Conservation (phyloP, 495 filamentous ascomycete genomes). For the Astrothelium macrocarpum region DNA sequence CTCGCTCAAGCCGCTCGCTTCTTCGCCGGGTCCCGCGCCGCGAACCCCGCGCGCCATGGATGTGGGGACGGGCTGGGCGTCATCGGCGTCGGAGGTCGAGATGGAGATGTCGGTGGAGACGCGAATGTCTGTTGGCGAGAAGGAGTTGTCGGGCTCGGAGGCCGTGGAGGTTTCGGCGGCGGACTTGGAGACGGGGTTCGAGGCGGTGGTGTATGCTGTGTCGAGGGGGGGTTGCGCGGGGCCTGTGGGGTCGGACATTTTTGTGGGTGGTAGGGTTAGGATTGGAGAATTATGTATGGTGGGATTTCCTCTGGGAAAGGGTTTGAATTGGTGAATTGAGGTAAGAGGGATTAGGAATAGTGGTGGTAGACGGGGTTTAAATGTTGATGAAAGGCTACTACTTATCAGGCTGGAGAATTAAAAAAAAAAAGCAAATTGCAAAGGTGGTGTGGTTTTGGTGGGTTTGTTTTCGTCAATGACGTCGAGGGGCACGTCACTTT, state of each 20-base stretch:
- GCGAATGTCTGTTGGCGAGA: background rate
- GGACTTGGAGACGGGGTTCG: slow-evolving; percentile 31
- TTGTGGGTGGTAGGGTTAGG: background rate
- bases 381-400: background rate
- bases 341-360: background rate
- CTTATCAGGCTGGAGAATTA: background rate
- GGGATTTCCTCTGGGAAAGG: background rate
- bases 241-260: slow-evolving; percentile 16
- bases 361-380: background rate
- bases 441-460: background rate
- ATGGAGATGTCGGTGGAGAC: slow-evolving; percentile 25
- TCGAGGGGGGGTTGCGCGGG: slow-evolving; percentile 29
- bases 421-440: background rate
- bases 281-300: background rate
- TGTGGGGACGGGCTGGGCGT: slow-evolving; percentile 19
- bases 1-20: slow-evolving; percentile 21
- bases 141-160: background rate
- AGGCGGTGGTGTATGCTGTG: slow-evolving; percentile 29
- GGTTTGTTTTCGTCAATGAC: too few species aligned
- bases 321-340: background rate
- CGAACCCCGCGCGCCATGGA: slow-evolving; percentile 27
- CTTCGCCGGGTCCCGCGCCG: slow-evolving; percentile 29
- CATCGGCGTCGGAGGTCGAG: too few species aligned
- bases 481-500: too few species aligned
- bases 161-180: slow-evolving; percentile 23